These are phyloP conservation scores for barley (Hordeum vulgare) DNA, from an alignment of 176 grass and related monocot genomes.

Conservation along the genomic window MorexV3_pseudomolecules_assembly NC_058522.1:53733089-53733588, in stretches of 20 bases:
- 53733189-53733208: constrained; percentile 10
- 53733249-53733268: constrained; percentile 11
- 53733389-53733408: constrained; percentile 53
- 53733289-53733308: constrained; percentile 58
- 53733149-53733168: constrained; percentile 41
- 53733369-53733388: constrained; percentile 62
- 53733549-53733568: constrained; percentile 89
- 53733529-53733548: constrained; percentile 67
- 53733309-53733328: constrained; percentile 79
- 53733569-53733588: constrained; percentile 67
- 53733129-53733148: constrained; percentile 65
- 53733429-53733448: constrained; percentile 61
- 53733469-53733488: constrained; percentile 55
- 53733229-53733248: constrained; percentile 17
- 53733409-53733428: constrained; percentile 49
- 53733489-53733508: constrained; percentile 58
- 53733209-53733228: constrained; percentile 28
- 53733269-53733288: constrained; percentile 52
- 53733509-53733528: constrained; percentile 71
- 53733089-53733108: constrained; percentile 89
- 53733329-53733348: constrained; percentile 78
- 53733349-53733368: constrained; percentile 86
- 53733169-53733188: neutral
- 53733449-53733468: constrained; percentile 49
- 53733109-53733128: constrained; percentile 74